These are phyloP conservation scores for Colletotrichum liriopes DNA, from an alignment of 2,329 filamentous ascomycete genomes.

Conservation along the genomic window DNA sequence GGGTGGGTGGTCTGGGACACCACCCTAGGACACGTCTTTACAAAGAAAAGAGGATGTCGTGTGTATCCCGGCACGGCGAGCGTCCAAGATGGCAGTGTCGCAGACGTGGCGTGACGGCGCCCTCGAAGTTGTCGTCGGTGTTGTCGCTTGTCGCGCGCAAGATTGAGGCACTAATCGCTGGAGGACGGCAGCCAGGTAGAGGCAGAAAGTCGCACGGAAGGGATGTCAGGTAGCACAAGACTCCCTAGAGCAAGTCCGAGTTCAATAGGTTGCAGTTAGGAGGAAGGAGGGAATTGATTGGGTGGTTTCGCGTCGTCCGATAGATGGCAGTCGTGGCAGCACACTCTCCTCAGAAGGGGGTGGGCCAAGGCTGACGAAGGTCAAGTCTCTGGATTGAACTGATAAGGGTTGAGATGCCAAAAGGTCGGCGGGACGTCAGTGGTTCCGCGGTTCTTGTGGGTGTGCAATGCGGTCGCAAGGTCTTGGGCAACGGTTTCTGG, in stretches of 20 bases:
- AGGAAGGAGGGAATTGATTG: conserved; percentile 26
- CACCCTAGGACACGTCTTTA: conserved; percentile 50
- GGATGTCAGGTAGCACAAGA: conserved; percentile 24
- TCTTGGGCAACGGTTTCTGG: conserved; percentile 3
- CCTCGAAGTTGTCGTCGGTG: conserved; percentile 8
- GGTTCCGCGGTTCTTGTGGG: conserved; percentile 17
- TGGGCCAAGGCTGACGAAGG: conserved; percentile 39
- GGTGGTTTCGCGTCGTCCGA: conserved; percentile 36
- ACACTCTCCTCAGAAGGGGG: conserved; percentile 34
- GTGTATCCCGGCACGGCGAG: conserved; percentile 28
- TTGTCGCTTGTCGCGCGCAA: conserved; percentile 16
- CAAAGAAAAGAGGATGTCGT: conserved; percentile 21
- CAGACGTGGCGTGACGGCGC: conserved; percentile 2
- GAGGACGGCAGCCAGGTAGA: conserved; percentile 16
- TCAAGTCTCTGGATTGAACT: conserved; percentile 26
- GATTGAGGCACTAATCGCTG: conserved; percentile 11
- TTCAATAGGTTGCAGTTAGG: neutral
- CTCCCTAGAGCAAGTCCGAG: conserved; percentile 13
- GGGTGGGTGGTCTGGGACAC: conserved; percentile 57
- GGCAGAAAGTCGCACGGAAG: conserved; percentile 13
- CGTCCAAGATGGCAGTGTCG: conserved; percentile 16
- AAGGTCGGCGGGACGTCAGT: conserved; percentile 9
- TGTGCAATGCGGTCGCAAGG: conserved; percentile 5
- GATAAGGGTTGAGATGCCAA: conserved; percentile 26
- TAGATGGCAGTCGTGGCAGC: conserved; percentile 26